Percentiles rank a stretch among this genome's conserved stretches.
phyloP scores from a whole-genome alignment of 441 rosid genomes.

The Arabidopsis lyrata region DNA sequence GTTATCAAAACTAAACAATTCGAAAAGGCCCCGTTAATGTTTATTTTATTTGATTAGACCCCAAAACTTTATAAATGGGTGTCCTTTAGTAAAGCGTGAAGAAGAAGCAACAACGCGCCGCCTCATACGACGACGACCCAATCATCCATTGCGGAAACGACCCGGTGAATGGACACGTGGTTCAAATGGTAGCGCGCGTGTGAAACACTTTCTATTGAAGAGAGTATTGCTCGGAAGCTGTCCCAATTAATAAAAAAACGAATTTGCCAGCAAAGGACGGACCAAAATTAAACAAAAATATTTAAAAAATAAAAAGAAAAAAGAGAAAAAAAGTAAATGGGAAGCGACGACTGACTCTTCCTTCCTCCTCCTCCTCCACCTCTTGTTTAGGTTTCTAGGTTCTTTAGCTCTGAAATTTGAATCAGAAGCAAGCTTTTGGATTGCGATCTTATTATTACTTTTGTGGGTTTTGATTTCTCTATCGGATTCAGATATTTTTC shows the following conservation, averaged over 20 bases:
- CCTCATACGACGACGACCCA: conserved; percentile 29
- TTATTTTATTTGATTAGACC: neutral
- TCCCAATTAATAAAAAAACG: conserved; percentile 34
- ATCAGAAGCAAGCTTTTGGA: conserved; percentile 23
- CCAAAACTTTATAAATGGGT: neutral
- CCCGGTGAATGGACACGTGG: conserved; percentile 21
- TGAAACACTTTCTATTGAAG: neutral
- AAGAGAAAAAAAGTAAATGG: conserved; percentile 34
- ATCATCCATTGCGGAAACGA: neutral
- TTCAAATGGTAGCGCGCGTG: conserved; percentile 11
- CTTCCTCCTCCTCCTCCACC: conserved; percentile 26
- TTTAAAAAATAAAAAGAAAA: neutral
- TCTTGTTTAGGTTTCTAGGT: conserved; percentile 36
- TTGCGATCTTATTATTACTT: conserved; percentile 16
- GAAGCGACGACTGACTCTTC: conserved; percentile 49
- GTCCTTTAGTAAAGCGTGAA: conserved; percentile 20
- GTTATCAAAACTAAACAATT: too few species aligned
- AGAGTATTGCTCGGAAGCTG: conserved; percentile 25
- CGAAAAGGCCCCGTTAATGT: neutral
- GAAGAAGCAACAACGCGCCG: conserved; percentile 39
- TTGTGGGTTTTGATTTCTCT: neutral
- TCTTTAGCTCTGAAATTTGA: conserved; percentile 6
- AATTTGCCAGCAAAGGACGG: conserved; percentile 47
- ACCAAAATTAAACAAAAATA: conserved; percentile 36
- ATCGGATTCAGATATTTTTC: neutral